These are phyloP conservation scores for Diaporthe sp. DNA, from an alignment of 2,329 filamentous ascomycete species.

Conservation along the genomic window DNA sequence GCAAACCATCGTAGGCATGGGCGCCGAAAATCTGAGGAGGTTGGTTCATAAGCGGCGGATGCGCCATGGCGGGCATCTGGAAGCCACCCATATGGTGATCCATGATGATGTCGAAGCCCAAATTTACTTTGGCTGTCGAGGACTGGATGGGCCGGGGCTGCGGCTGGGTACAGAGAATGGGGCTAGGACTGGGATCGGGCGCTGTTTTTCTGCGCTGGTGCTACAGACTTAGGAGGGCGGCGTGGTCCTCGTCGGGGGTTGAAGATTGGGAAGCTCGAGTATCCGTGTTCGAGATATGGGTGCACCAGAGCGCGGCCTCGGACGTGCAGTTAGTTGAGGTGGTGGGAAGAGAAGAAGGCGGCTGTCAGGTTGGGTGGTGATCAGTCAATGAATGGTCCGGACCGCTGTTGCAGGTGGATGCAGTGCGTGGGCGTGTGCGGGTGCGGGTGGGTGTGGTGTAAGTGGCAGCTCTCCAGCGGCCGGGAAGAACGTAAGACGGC, in stretches of 20 bases:
- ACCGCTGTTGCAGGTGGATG: slow-evolving; percentile 26
- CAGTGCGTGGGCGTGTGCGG: neutral
- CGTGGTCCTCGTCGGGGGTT: neutral
- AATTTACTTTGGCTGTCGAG: neutral
- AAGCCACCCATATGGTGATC: slow-evolving; percentile 69
- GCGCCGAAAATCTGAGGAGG: slow-evolving; percentile 78
- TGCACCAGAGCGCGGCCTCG: neutral
- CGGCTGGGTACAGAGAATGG: neutral
- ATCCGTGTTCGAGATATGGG: neutral
- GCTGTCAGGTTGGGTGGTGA: slow-evolving; percentile 21
- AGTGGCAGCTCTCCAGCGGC: slow-evolving; percentile 23
- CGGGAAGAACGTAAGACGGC: slow-evolving; percentile 16
- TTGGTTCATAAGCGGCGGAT: slow-evolving; percentile 72
- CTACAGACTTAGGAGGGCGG: neutral
- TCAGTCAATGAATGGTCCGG: slow-evolving; percentile 33
- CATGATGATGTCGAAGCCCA: slow-evolving; percentile 51
- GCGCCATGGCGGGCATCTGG: slow-evolving; percentile 68
- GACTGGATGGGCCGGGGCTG: neutral
- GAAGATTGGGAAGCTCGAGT: neutral
- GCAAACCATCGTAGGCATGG: slow-evolving; percentile 72
- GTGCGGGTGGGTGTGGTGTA: slow-evolving; percentile 12
- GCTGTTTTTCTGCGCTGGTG: slow-evolving; percentile 1
- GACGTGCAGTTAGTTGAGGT: neutral
- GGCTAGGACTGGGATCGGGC: neutral
- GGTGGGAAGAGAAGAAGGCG: slow-evolving; percentile 24